Evolutionary conservation across 176 grass and related monocot species (phyloP).

Genomic region (Triticum urartu): DNA sequence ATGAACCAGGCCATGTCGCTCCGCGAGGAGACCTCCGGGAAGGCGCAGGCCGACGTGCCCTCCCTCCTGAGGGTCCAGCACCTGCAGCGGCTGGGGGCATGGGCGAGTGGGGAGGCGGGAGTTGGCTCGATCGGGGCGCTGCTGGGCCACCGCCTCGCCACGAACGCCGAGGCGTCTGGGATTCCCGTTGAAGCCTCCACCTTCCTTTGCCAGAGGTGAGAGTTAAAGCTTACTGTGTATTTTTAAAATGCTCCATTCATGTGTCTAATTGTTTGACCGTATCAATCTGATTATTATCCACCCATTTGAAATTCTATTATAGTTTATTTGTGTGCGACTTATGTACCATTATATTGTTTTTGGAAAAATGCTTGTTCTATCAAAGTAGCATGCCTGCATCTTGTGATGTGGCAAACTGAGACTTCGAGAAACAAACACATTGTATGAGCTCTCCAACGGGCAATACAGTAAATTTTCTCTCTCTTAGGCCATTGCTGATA

Average conservation of each 20-base stretch:
- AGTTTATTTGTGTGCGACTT: background rate
- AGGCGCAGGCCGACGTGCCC: conserved; percentile 8
- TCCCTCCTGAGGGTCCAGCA: conserved; percentile 48
- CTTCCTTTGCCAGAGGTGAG: conserved; percentile 60
- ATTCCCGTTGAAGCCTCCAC: conserved; percentile 28
- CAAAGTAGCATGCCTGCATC: background rate
- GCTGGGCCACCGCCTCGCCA: conserved; percentile 47
- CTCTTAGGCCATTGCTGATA: background rate
- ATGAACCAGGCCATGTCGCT: conserved; percentile 27
- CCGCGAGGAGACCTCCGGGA: conserved; percentile 58
- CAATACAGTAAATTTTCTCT: background rate
- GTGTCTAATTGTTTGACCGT: background rate
- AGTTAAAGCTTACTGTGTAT: background rate
- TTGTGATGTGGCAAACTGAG: background rate
- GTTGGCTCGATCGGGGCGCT: conserved; percentile 38
- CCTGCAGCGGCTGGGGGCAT: conserved; percentile 42
- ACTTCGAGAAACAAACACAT: background rate
- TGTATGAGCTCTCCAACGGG: background rate
- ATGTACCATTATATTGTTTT: background rate
- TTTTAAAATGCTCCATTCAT: background rate
- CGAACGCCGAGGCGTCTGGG: conserved; percentile 26
- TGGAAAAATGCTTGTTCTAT: background rate
- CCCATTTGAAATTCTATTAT: background rate
- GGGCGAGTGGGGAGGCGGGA: conserved; percentile 37
- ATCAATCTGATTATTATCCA: background rate